phyloP scores from a whole-genome alignment of 306 rosid species.

The Ormosia emarginata region DNA sequence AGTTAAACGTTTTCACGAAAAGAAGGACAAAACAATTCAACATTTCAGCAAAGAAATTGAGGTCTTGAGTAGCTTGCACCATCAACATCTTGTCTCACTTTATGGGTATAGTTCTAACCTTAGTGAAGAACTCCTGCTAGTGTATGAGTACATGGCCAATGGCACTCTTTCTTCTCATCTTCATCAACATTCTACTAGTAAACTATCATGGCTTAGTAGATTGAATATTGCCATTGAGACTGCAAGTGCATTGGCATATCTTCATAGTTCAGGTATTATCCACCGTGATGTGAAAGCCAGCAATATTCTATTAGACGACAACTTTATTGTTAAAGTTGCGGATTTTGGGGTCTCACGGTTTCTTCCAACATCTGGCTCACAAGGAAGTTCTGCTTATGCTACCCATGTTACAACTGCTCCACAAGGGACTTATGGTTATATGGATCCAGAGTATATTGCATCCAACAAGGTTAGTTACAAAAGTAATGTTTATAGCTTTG shows the following conservation, averaged over 20 bases:
- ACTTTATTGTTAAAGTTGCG: conserved; percentile 51
- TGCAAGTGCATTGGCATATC: conserved; percentile 52
- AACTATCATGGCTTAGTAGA: conserved; percentile 46
- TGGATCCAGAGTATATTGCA: conserved; percentile 59
- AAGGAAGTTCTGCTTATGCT: background rate
- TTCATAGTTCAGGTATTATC: conserved; percentile 56
- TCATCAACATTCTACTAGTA: background rate
- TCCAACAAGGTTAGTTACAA: conserved; percentile 52
- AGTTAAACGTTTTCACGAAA: conserved; percentile 51
- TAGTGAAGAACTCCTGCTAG: conserved; percentile 51
- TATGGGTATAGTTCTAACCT: conserved; percentile 49
- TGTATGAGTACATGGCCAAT: conserved; percentile 55
- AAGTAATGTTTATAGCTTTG: conserved; percentile 70
- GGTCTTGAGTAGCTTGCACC: conserved; percentile 42
- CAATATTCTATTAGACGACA: conserved; percentile 55
- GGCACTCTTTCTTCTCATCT: conserved; percentile 67
- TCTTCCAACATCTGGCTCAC: conserved; percentile 27
- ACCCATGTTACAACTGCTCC: conserved; percentile 18
- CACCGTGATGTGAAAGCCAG: conserved; percentile 66
- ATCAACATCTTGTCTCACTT: conserved; percentile 55
- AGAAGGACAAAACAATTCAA: conserved; percentile 37
- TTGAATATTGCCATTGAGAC: conserved; percentile 61
- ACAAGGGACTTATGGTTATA: conserved; percentile 30
- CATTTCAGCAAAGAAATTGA: conserved; percentile 60
- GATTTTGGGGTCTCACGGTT: conserved; percentile 66